Percentiles rank a stretch among this genome's conserved stretches.
phyloP scores from a whole-genome alignment of 2,329 filamentous ascomycete species.

The Colletotrichum aenigma region DNA sequence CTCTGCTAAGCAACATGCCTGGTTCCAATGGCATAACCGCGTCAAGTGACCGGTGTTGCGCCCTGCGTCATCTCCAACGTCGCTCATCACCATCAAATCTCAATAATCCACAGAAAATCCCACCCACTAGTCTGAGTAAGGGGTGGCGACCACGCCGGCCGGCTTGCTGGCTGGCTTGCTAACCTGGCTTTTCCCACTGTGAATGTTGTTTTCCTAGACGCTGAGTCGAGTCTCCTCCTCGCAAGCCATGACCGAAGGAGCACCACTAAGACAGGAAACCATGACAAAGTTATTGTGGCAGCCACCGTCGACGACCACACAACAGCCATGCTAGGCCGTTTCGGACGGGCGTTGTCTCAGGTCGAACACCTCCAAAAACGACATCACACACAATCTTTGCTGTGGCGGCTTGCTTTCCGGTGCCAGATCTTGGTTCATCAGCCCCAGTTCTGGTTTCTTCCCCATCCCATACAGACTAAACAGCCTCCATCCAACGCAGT shows the following conservation, averaged over 20 bases:
- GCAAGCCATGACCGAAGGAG: neutral
- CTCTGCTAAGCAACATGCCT: neutral
- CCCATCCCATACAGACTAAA: neutral
- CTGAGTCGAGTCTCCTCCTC: neutral
- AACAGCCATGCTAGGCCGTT: neutral
- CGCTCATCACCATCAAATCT: neutral
- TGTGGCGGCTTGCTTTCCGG: neutral
- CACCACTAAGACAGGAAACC: neutral
- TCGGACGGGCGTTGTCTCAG: constrained; percentile 10
- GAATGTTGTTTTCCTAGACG: neutral
- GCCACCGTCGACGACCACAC: neutral
- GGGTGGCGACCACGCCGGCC: neutral
- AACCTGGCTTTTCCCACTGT: neutral
- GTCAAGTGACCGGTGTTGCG: neutral
- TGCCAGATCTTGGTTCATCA: neutral
- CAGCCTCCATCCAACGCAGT: neutral
- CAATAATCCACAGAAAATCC: neutral
- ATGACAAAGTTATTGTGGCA: neutral
- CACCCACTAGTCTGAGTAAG: neutral
- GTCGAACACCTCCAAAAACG: neutral
- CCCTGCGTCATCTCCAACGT: neutral
- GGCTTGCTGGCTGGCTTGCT: neutral
- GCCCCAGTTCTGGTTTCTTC: neutral
- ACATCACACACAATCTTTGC: neutral
- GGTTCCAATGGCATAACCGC: neutral